Evolutionary conservation across 345 rosid genomes (phyloP), one percentile per base, ranked within the genome.

Genomic region (Eucalyptus caleyi): DNA sequence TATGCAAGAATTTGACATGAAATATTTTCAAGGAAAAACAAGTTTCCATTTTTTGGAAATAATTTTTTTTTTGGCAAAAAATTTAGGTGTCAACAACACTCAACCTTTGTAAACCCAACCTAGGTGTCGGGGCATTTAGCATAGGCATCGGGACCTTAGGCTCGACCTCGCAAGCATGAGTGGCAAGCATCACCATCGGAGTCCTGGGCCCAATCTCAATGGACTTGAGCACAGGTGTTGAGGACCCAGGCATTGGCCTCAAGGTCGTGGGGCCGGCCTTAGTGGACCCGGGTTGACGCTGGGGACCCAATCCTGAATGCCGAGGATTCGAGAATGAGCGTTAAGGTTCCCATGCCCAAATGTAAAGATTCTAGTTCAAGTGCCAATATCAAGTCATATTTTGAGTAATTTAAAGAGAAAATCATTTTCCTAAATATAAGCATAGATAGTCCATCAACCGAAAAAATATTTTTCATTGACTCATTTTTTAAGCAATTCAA

Each of bases 281-380:
- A 24, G 6, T 56, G 62, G 62, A 56, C 62, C 2, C 1, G 0
- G 0, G 27, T 56, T 1, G 6, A 4, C 6, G 1, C 6, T 23
- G 1, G 62, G 13, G 62, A 56, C 3, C 6, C 3, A 23, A 8
- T 24, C 62, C 27, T 23, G 0, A 23, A 56, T 56, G 6, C 2
- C 3, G 3, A 56, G 11, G 30, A 56, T 24, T 24, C 1, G 3
- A 24, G 62, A 56, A 24, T 9, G 62, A 56, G 30, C 6, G 1
- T 56, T 56, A 24, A 56, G 62, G 30, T 56, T 23, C 30, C 5
- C 3, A 1, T 24, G 62, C 26, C 62, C 30, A 56, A 56, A 24
- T 24, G 30, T 56, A 56, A 24, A 56, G 6, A 23, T 56, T 56
- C 12, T 56, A 24, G 30, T 23, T 56, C 30, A 56, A 56, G 62